Percentiles rank a stretch among this genome's conserved stretches.
Conservation (phyloP, 345 rosid genomes). For the Aquilaria malaccensis region DNA sequence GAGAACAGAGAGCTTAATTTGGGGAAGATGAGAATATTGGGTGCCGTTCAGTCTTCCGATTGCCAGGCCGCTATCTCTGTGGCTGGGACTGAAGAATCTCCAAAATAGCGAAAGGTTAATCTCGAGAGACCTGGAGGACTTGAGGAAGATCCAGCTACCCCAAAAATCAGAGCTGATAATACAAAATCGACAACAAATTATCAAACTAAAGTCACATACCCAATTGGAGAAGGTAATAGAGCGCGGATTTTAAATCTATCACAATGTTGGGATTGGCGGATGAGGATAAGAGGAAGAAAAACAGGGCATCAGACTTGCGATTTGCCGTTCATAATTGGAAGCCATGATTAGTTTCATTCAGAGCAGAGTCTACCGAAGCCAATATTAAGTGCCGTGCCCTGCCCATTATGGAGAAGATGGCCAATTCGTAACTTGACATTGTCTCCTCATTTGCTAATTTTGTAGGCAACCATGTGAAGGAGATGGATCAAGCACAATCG, state of each 20-base stretch:
- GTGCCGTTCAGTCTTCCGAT: conserved; percentile 18
- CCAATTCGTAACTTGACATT: background rate
- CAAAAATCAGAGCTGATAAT: conserved; percentile 15
- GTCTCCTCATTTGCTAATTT: too few species aligned
- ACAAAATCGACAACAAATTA: conserved; percentile 35
- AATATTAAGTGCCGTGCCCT: background rate
- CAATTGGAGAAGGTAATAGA: conserved; percentile 31
- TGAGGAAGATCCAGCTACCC: conserved; percentile 56
- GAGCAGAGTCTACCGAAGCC: conserved; percentile 18
- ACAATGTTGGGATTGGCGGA: conserved; percentile 19
- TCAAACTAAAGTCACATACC: conserved; percentile 49
- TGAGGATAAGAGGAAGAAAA: conserved; percentile 13
- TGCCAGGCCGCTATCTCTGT: conserved; percentile 17
- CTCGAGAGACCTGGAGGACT: conserved; percentile 28
- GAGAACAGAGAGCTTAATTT: conserved; percentile 11
- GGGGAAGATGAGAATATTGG: conserved; percentile 4
- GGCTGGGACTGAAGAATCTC: conserved; percentile 20
- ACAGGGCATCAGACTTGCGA: conserved; percentile 1
- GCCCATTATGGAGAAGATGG: background rate
- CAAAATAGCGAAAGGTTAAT: conserved; percentile 29
- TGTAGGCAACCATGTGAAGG: too few species aligned
- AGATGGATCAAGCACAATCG: too few species aligned
- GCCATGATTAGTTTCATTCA: conserved; percentile 56
- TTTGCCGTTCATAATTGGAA: conserved; percentile 25
- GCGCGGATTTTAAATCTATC: background rate